Evolutionary conservation across 208 protist genomes (phyloP), one percentile per base, ranked within the genome.

Genomic region (Wallacemonas sp.): DNA sequence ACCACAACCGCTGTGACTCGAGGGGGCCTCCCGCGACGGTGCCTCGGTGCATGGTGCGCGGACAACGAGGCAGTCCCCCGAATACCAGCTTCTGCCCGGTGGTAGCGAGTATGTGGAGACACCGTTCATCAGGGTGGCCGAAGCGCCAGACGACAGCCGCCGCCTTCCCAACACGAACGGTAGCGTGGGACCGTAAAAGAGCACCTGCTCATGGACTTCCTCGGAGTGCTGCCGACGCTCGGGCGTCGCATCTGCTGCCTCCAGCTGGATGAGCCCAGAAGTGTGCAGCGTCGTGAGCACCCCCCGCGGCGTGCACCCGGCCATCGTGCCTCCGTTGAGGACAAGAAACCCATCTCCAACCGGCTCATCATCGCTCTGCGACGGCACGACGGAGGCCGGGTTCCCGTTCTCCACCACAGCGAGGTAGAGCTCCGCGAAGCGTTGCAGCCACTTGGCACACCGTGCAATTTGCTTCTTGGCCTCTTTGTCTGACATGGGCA

Each of bases 271-370:
- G 1, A 77, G 19, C 1, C 61, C 61, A n/a, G 68, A 22, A 1
- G 53, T 39, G 0, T 72, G 11, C n/a, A 91, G 39, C 1, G 30
- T 38, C 22, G 72, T 49, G 0, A 80, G 73, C 21, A 91, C 38
- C 19, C 70, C 59, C 60, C 75, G 75, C 1, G 85, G 82, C 2
- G 49, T 77, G 36, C 75, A 76, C 12, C 85, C 79, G 2, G 82
- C 69, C 1, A 85, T 68, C 19, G 80, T 60, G 36, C 85, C 85
- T 2, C 73, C 77, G 49, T 91, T 91, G n/a, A 91, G 47, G 1
- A 71, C 85, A 24, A 91, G 56, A 54, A 84, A 86, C 1, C 77
- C 85, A 19, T 61, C 14, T 9, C n/a, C 3, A n/a, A 31, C 30
- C 8, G 51, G 30, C 8, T 12, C 6, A 2, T 4, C 51, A 17